Evolutionary conservation across 768 basidiomycete species (phyloP), one percentile per base, ranked within the genome.

Genomic region (Hericium coralloides): DNA sequence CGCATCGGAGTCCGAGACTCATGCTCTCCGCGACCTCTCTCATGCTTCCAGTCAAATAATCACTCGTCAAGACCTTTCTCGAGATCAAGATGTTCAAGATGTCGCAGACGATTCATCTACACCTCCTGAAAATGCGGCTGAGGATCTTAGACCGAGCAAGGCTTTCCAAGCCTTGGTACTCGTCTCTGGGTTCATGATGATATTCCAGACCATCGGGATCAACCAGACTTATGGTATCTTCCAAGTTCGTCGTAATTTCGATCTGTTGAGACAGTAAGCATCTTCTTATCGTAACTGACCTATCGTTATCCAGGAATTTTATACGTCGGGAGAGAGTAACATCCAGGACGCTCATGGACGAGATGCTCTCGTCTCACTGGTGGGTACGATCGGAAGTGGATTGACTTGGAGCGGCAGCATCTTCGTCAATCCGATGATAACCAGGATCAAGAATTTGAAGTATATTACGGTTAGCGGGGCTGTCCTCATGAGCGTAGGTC

Each of bases 391-490:
- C 18, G 76, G 74, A 1, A 70, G 72, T 26, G 74, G 76, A 2
- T 64, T 78, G 23, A 76, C 75, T 0, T 78, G 76, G 76, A 74
- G 75, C 56, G 76, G 76, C 18, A 69, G 74, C 51, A 72, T 78
- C 52, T 73, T 74, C 56, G 75, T 76, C 37, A 74, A 73, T 43
- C 70, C 73, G 4, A 60, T 76, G 49, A 70, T 76, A 15, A 66
- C 72, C 9, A 66, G 69, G 7, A 52, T 68, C 7, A 63, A 69
- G 45, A 65, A 71, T 58, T 58, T 74, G 10, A 67, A 67, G 49
- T 57, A 71, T 36, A 69, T 77, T 55, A 73, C 73, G 1, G 55
- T 75, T 31, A 23, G 62, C 26, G 76, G 75, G 2, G 69, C 70
- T 1, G 59, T 70, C 20, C 56, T 75, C 20, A 76, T 76, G 74